A percentile compares a stretch with the other conserved stretches of the same genome.
phyloP scores from a whole-genome alignment of 1,284 basidiomycete species.

The Marasmius oreades region DNA sequence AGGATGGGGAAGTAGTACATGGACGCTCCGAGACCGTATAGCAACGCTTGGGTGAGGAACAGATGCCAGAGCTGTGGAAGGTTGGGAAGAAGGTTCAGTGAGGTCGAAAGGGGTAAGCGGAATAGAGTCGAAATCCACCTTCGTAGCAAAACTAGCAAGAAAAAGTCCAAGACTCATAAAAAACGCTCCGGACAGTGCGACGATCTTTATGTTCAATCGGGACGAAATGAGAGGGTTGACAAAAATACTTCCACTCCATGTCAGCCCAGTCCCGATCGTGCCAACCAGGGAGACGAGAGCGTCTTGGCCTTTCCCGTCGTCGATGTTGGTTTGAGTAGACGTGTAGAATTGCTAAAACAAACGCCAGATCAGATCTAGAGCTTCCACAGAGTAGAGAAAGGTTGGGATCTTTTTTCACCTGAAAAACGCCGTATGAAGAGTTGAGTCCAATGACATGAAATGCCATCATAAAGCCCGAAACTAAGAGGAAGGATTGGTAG shows the following conservation, averaged over 20 bases:
- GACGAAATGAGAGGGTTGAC: slow-evolving; percentile 40
- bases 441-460: slow-evolving; percentile 45
- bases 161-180: slow-evolving; percentile 41
- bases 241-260: slow-evolving; percentile 45
- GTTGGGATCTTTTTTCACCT: slow-evolving; percentile 20
- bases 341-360: slow-evolving; percentile 43
- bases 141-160: slow-evolving; percentile 35
- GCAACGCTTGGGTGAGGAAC: slow-evolving; percentile 38
- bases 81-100: background rate
- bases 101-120: too few species aligned
- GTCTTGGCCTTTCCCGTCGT: slow-evolving; percentile 33
- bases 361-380: slow-evolving; percentile 4
- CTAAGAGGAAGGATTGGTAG: slow-evolving; percentile 36
- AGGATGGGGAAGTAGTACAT: slow-evolving; percentile 44
- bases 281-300: slow-evolving; percentile 41
- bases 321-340: slow-evolving; percentile 33
- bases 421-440: slow-evolving; percentile 35
- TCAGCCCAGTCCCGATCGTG: slow-evolving; percentile 40
- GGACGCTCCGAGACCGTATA: slow-evolving; percentile 41
- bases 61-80: slow-evolving; percentile 41
- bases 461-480: slow-evolving; percentile 40
- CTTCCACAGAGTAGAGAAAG: background rate
- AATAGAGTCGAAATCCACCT: slow-evolving; percentile 22
- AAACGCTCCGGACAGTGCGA: slow-evolving; percentile 34
- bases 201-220: slow-evolving; percentile 29